phyloP scores from a whole-genome alignment of 345 rosid genomes.

The Bruguiera parviflora region DNA sequence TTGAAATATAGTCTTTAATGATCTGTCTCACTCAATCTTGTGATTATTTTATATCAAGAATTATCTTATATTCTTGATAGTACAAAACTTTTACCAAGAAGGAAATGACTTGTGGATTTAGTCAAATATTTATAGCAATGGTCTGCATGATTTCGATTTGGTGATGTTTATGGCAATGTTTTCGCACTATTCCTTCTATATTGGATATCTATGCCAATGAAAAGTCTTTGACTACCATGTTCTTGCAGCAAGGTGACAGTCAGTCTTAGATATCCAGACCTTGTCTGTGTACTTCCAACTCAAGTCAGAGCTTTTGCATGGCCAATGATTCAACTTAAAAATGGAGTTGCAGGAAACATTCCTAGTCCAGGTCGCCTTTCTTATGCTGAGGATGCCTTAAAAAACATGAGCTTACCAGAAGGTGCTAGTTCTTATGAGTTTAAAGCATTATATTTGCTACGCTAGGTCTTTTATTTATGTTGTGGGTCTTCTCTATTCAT shows the following conservation, averaged over 20 bases:
- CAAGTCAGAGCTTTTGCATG: constrained; percentile 75
- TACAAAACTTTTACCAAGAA: neutral
- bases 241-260: constrained; percentile 72
- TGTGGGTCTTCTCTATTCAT: too few species aligned
- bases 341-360: constrained; percentile 32
- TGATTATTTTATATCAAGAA: neutral
- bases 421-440: constrained; percentile 34
- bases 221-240: too few species aligned
- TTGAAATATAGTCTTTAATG: neutral
- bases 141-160: too few species aligned
- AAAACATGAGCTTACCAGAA: constrained; percentile 80
- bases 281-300: constrained; percentile 67
- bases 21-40: neutral
- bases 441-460: neutral
- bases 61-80: neutral
- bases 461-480: neutral
- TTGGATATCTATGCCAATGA: too few species aligned
- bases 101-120: neutral
- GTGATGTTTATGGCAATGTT: too few species aligned
- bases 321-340: constrained; percentile 59
- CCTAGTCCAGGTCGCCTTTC: constrained; percentile 59
- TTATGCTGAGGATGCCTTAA: constrained; percentile 85
- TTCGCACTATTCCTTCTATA: too few species aligned
- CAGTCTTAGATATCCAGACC: constrained; percentile 78
- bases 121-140: constrained; percentile 48